Evolutionary conservation across 1,139 yeast genomes (phyloP), one percentile per base, ranked within the genome.

Genomic region (Candida sanyaensis): DNA sequence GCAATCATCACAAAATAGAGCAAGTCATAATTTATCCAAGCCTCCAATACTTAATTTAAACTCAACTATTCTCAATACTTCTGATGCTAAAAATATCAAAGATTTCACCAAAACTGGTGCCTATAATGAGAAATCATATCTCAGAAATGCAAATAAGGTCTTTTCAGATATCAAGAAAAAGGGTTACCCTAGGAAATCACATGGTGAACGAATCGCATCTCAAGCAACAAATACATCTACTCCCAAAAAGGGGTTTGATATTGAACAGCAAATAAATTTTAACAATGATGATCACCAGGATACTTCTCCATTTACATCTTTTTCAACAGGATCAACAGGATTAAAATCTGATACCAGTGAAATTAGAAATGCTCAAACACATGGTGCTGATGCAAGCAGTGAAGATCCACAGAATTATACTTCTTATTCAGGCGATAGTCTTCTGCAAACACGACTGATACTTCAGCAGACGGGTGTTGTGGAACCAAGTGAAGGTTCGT

Each of bases 131-230:
- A 66, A 68, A 44, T 69, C 69, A 44, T 75, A 69, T 51, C 57
- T 66, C 40, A 62, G 61, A 33, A 73, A 74, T 56, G 80, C 79
- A 7, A 65, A 75, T 46, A 64, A 68, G 43, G 58, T 75, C 0
- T 75, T 73, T 54, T 68, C 68, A 33, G 69, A 74, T 51, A 62
- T 75, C 32, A 75, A 73, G 49, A 68, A 65, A 50, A 56, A 68
- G 52, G 75, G 71, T 1, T 66, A 61, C 45, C 29, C 27, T 6
- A 30, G 39, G n/a, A 24, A 11, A 4, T 6, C 12, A 24, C 41
- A 37, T n/a, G 46, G 45, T 11, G 39, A 41, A 11, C 39, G 51
- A 43, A 42, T 43, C 12, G 45, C 46, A n/a, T 49, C 52, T n/a
- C 51, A 53, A 38, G 49, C 44, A 9, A 71, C 75, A 1, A 70